Conservation (phyloP, 2,329 filamentous ascomycete species). For the Colletotrichum abscissum region DNA sequence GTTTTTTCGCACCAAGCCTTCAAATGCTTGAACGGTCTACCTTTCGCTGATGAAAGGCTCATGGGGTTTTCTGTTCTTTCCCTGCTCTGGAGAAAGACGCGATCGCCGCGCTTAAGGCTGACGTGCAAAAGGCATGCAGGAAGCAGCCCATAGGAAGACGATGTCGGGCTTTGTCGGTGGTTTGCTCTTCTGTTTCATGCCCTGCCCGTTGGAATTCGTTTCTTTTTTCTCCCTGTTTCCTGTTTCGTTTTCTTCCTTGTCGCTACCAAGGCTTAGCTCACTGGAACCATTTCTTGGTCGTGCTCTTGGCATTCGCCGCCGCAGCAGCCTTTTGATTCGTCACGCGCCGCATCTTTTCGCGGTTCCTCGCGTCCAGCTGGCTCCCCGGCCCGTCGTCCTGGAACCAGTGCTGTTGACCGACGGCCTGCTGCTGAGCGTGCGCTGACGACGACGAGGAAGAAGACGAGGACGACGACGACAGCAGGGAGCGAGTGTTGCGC, state of each 20-base stretch:
- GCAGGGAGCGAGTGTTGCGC: slow-evolving; percentile 34
- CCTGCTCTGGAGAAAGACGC: background rate
- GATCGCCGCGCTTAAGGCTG: background rate
- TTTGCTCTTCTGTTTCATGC: background rate
- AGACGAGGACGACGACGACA: background rate
- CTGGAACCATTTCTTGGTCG: slow-evolving; percentile 39
- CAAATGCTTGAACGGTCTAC: background rate
- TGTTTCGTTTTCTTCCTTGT: background rate
- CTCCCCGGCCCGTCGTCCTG: slow-evolving; percentile 61
- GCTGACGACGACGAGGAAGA: background rate
- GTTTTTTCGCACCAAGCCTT: background rate
- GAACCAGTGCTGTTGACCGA: slow-evolving; percentile 52
- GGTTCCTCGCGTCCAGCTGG: slow-evolving; percentile 64
- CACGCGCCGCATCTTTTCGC: slow-evolving; percentile 64
- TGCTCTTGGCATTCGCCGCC: slow-evolving; percentile 61
- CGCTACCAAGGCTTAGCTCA: background rate
- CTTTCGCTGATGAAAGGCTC: background rate
- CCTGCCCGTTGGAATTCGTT: background rate
- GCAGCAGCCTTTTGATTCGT: slow-evolving; percentile 44
- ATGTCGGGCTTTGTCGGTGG: background rate
- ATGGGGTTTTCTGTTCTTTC: background rate
- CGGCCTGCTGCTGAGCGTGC: slow-evolving; percentile 7
- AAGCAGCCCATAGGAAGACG: background rate
- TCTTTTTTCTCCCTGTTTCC: background rate
- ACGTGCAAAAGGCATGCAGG: background rate